Base-by-base conservation (phyloP, 2,329 filamentous ascomycete genomes). In the Akanthomyces dipterigenus region DNA sequence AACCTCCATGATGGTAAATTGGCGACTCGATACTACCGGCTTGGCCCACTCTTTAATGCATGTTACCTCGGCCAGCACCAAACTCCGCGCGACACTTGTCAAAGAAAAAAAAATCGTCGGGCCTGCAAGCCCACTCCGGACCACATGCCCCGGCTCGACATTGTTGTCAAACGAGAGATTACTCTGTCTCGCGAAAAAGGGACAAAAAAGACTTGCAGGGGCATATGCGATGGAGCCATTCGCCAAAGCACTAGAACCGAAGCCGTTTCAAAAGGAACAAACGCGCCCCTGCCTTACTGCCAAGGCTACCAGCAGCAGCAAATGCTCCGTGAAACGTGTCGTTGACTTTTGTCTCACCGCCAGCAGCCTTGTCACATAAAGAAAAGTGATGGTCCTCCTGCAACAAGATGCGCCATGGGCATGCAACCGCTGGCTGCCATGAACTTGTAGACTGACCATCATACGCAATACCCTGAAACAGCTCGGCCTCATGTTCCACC, bases 131-230 rank as follows among this genome's bases (percentile, higher is more conserved):
- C 46, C 34, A 48, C 34, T 50, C 36, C 56, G 36, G 56, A 59
- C 56, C 56, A 50, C 46, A 51, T 28, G 56, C 56, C 56, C 56
- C 56, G 55, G 56, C 26, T 34, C 26, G 24, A 7, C 22, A 5
- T 9, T 36, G 26, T 24, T 28, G 22, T 18, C 51, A 18, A 4
- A 24, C 11, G 9, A 31, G 24, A 9, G 48, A 36, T 38, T 18
- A 36, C 31, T 20, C 9, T 11, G 14, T 49, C 11, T 42, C 18
- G 18, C 5, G 26, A 31, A 9, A 18, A 1, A 9, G n/a, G n/a
- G n/a, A n/a, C n/a, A n/a, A 20, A 48, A 48, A n/a, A 16, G 45
- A 31, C 7, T 46, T 24, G 38, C 46, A 31, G 18, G 46, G 46
- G 36, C 18, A 16, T 6, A 24, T 18, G 16, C 16, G 11, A 34